Conservation (phyloP, 106 monocot species). For the Platanthera zijinensis region DNA sequence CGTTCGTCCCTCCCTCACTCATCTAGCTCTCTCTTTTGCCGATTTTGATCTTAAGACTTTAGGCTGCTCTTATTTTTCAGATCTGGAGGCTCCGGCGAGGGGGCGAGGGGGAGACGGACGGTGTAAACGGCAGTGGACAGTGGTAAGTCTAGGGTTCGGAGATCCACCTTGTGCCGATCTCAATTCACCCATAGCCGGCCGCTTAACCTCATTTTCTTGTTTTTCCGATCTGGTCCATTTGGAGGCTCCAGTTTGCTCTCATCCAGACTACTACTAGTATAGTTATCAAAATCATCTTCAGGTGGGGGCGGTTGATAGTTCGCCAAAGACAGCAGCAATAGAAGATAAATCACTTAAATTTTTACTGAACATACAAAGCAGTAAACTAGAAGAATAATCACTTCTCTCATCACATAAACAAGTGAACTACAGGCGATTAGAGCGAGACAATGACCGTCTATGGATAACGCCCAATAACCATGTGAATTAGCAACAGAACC, state of each 20-base stretch:
- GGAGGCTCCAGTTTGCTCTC: slow-evolving; percentile 31
- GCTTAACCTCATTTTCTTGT: no score
- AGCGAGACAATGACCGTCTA: neutral
- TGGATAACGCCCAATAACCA: neutral
- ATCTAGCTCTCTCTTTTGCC: no score
- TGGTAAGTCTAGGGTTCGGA: no score
- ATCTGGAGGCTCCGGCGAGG: no score
- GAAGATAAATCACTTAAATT: neutral
- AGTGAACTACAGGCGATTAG: neutral
- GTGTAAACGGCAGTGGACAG: no score
- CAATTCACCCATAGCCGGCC: no score
- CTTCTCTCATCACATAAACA: neutral
- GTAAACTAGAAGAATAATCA: neutral
- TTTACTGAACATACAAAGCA: slow-evolving; percentile 4
- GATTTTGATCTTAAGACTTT: no score
- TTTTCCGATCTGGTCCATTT: no score
- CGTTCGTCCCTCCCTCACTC: no score
- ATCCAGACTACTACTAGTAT: slow-evolving; percentile 59
- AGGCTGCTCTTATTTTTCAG: no score
- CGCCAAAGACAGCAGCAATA: slow-evolving; percentile 64
- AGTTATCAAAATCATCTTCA: slow-evolving; percentile 45
- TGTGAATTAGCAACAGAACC: neutral
- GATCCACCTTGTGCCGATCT: no score
- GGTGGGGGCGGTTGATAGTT: slow-evolving; percentile 65
- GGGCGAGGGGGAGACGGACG: no score